phyloP scores from a whole-genome alignment of 257 asterid genomes.

The Jacaranda copaia region DNA sequence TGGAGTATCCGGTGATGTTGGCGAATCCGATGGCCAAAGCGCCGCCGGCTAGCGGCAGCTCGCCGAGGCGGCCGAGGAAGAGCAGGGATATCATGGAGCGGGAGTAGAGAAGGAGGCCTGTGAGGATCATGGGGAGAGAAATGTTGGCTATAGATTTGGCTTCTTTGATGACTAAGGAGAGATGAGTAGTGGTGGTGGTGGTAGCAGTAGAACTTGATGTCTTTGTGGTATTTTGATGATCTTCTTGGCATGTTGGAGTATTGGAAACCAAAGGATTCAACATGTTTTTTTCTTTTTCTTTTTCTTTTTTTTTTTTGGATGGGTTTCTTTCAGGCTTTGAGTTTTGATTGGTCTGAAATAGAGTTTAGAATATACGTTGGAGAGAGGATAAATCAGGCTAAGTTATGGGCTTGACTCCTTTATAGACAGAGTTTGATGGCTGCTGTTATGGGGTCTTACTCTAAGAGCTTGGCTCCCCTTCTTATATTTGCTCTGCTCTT shows the following conservation, averaged over 20 bases:
- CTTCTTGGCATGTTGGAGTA: conserved; percentile 40
- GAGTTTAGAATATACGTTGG: too few species aligned
- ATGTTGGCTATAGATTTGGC: conserved; percentile 46
- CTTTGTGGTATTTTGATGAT: not conserved
- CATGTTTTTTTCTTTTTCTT: conserved; percentile 33
- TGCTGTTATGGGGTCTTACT: too few species aligned
- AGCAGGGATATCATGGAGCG: conserved; percentile 64
- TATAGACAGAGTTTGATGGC: too few species aligned
- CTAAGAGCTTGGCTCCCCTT: too few species aligned
- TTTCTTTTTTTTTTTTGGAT: not conserved
- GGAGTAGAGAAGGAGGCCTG: conserved; percentile 60
- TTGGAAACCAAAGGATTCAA: conserved; percentile 47
- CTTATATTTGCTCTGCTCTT: too few species aligned
- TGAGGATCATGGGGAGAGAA: conserved; percentile 56
- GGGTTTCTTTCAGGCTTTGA: not conserved
- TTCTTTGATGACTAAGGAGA: conserved; percentile 42
- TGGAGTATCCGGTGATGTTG: conserved; percentile 66
- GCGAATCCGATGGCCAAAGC: conserved; percentile 59
- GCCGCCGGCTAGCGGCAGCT: conserved; percentile 61
- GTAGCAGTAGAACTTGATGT: not conserved
- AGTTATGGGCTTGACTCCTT: conserved; percentile 19
- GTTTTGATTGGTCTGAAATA: not conserved
- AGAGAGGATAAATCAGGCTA: conserved; percentile 5
- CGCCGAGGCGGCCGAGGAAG: conserved; percentile 62
- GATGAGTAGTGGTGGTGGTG: conserved; percentile 3